Evolutionary conservation across 441 rosid species (phyloP).

Genomic region (Populus hybrid): DNA sequence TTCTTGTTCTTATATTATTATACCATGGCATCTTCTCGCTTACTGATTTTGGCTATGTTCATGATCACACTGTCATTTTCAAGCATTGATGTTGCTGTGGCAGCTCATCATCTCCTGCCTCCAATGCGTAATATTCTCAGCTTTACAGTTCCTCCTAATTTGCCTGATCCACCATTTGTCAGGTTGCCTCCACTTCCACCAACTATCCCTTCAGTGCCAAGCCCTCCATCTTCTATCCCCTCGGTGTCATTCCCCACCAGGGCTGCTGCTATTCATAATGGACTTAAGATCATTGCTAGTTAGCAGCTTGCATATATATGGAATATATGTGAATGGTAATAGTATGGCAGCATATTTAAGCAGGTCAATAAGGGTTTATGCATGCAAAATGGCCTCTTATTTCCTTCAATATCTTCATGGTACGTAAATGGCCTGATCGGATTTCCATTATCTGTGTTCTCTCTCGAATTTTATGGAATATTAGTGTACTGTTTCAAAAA

Average conservation of each 20-base stretch:
- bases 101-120: neutral
- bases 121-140: accelerated
- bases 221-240: neutral
- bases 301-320: neutral
- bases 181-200: neutral
- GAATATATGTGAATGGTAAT: neutral
- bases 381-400: neutral
- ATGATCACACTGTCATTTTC: neutral
- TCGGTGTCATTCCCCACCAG: neutral
- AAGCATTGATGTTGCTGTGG: neutral
- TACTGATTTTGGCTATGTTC: neutral
- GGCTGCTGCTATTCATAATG: neutral
- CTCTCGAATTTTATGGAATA: neutral
- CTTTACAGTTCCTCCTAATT: neutral
- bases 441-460: neutral
- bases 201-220: neutral
- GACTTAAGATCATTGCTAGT: neutral
- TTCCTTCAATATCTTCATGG: neutral
- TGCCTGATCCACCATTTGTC: neutral
- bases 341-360: neutral
- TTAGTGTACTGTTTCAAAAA: neutral
- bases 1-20: too few species aligned
- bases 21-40: too few species aligned
- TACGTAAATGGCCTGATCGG: neutral
- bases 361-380: neutral